phyloP scores from a whole-genome alignment of 2,329 filamentous ascomycete genomes.

The Colletotrichum tropicale region DNA sequence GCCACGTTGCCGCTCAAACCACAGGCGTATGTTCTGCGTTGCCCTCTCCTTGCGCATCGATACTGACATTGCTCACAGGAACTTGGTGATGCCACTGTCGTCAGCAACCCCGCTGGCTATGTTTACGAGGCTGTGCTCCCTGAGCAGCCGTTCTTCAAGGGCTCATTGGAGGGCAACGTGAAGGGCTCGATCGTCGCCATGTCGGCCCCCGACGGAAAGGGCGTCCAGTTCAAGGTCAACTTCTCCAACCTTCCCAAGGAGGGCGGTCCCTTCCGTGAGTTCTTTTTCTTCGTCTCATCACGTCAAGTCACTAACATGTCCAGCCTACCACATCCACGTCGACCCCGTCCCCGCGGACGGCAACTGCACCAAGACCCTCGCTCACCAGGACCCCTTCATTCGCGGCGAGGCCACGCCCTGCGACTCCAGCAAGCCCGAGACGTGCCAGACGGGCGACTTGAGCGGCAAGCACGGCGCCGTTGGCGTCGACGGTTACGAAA shows the following conservation, averaged over 20 bases:
- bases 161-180: slow-evolving; percentile 56
- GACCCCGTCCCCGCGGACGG: slow-evolving; percentile 66
- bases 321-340: slow-evolving; percentile 77
- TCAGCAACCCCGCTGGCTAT: slow-evolving; percentile 59
- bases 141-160: slow-evolving; percentile 54
- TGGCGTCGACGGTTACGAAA: slow-evolving; percentile 46
- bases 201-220: slow-evolving; percentile 52
- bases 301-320: slow-evolving; percentile 10
- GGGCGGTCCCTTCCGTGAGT: slow-evolving; percentile 64
- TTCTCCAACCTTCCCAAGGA: slow-evolving; percentile 63
- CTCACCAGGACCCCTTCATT: slow-evolving; percentile 73
- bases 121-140: slow-evolving; percentile 63
- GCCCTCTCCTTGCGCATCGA: too few species aligned
- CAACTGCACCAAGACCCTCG: slow-evolving; percentile 72
- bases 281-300: not conserved
- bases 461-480: slow-evolving; percentile 75
- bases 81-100: slow-evolving; percentile 53
- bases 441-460: slow-evolving; percentile 79
- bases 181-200: slow-evolving; percentile 55
- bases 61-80: slow-evolving; percentile 26
- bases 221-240: slow-evolving; percentile 58
- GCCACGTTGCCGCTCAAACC: slow-evolving; percentile 29
- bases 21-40: slow-evolving; percentile 19
- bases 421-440: slow-evolving; percentile 58
- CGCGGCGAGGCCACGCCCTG: slow-evolving; percentile 69